These are phyloP conservation scores for Hypoxylon sp. DNA, from an alignment of 2,329 filamentous ascomycete genomes.

Conservation along the genomic window DNA sequence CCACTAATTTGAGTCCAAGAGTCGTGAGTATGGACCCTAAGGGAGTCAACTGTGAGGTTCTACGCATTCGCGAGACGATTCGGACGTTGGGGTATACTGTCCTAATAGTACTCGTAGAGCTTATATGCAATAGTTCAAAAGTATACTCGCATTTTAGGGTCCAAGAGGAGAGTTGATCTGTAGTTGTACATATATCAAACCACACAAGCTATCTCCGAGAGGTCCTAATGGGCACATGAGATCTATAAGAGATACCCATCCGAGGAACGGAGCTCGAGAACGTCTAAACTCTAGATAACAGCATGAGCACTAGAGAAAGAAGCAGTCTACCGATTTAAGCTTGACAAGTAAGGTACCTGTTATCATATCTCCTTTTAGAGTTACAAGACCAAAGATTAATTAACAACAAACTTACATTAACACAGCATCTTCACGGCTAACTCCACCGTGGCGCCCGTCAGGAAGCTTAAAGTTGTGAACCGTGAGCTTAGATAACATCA, in stretches of 20 bases:
- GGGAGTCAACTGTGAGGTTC: neutral
- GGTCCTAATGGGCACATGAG: neutral
- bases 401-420: conserved; percentile 4
- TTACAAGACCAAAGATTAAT: conserved; percentile 1
- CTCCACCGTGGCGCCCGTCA: neutral
- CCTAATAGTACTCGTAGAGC: no score
- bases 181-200: neutral
- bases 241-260: conserved; percentile 4
- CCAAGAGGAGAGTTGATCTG: neutral
- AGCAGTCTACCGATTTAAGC: neutral
- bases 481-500: conserved; percentile 16
- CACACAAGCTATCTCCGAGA: conserved; percentile 5
- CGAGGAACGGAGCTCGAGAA: conserved; percentile 8
- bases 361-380: conserved; percentile 3
- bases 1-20: neutral
- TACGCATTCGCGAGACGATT: no score
- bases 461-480: conserved; percentile 4
- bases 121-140: neutral
- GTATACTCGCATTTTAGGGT: neutral
- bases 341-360: neutral
- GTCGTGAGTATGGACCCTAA: neutral
- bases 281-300: conserved; percentile 28
- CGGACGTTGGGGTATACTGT: no score
- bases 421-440: neutral
- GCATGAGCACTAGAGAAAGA: conserved; percentile 4